Evolutionary conservation across 2,329 filamentous ascomycete species (phyloP).

Genomic region (Diaporthe australafricana): DNA sequence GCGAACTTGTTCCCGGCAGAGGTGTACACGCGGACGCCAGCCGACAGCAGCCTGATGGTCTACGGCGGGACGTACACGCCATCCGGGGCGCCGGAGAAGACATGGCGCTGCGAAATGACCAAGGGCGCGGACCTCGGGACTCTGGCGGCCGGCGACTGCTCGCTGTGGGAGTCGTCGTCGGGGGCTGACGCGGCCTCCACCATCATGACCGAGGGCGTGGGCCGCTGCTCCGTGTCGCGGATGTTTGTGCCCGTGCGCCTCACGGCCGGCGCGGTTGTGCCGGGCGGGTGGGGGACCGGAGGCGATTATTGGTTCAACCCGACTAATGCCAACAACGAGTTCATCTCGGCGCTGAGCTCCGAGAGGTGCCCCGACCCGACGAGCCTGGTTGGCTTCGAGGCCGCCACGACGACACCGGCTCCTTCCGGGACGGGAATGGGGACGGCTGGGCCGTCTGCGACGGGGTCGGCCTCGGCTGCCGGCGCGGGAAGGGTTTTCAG

Average conservation of each 20-base stretch:
- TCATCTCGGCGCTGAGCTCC: background rate
- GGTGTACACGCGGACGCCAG: background rate
- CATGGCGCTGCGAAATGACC: slow-evolving; percentile 4
- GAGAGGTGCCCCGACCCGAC: background rate
- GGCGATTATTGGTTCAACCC: too few relatives aligned
- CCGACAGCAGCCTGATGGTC: background rate
- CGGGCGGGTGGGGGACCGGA: too few relatives aligned
- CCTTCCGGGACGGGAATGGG: background rate
- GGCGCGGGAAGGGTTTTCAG: background rate
- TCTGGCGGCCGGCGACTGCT: background rate
- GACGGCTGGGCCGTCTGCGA: background rate
- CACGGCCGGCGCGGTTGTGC: background rate
- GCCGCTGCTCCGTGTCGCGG: background rate
- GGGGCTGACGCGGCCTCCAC: too few relatives aligned
- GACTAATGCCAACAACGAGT: background rate
- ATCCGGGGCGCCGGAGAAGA: background rate
- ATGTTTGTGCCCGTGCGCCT: background rate
- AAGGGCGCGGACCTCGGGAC: background rate
- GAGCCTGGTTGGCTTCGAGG: background rate
- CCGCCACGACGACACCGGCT: background rate
- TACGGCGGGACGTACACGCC: background rate
- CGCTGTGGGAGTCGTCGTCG: background rate
- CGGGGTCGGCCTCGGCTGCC: background rate
- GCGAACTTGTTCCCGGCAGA: background rate
- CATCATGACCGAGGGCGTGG: background rate